Base-by-base conservation (phyloP, 2,329 filamentous ascomycete species). In the Neoarthrinium moseri region DNA sequence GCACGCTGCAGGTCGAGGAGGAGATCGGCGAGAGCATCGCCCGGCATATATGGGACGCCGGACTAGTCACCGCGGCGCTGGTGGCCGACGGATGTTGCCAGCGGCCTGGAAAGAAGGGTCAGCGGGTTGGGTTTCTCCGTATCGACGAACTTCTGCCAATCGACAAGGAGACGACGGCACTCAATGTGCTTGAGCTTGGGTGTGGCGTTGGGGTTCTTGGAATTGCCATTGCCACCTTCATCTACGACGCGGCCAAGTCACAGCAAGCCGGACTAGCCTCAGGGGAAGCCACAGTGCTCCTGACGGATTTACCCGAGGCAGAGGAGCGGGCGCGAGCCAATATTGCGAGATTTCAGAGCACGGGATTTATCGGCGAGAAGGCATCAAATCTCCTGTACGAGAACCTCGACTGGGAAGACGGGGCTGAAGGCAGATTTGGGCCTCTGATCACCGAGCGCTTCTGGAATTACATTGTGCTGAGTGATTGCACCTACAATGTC, bases 401-500 rank as follows among this genome's bases (percentile, higher is more conserved):
- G 53, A 76, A 74, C 34, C 65, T 82, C 10, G 77, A 82, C 60
- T 83, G 80, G 80, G 70, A 79, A 18, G 68, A 77, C 24, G 78
- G 74, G 1, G 61, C 67, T 22, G 49, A 60, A 2, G 77, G 75
- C 1, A 46, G 40, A 0, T 76, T 81, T 49, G 74, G 74, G 0
- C 53, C 64, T 0, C 57, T 67, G 20, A 68, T 67, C 2, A 50
- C 54, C n/a, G 61, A 66, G 1, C 62, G 60, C 3, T 49, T 59
- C 3, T 83, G 78, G 78, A 73, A 81, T 48, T 61, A 81, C 5
- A 56, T 81, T 37, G 66, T 80, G 43, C 64, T 83, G 18, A 81
- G 78, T 57, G 80, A 83, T 59, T 81, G 80, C 68, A 82, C 78
- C 0, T 83, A 83, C 66, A 83, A 83, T 50, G 73, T 72, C 43